Evolutionary conservation across 2,329 filamentous ascomycete genomes (phyloP).

Genomic region (Emergomyces pasteurianus): DNA sequence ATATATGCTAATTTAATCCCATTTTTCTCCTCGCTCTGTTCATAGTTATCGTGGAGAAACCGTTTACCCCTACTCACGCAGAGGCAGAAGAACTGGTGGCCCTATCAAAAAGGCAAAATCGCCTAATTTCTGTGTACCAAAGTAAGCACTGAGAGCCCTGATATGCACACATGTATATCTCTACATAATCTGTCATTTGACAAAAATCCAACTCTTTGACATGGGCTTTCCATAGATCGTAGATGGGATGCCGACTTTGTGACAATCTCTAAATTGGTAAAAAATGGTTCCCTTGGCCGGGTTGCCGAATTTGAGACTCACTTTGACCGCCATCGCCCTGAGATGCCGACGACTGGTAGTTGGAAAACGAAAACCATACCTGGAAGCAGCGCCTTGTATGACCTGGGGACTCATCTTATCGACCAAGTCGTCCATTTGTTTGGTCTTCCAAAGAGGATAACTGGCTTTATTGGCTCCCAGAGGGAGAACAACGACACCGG

Average conservation of each 20-base stretch:
- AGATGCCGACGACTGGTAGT: constrained; percentile 32
- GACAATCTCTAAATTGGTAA: constrained; percentile 53
- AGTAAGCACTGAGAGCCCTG: constrained; percentile 26
- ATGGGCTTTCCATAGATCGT: constrained; percentile 36
- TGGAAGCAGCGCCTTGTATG: constrained; percentile 58
- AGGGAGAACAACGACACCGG: constrained; percentile 43
- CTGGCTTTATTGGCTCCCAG: constrained; percentile 56
- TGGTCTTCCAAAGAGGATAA: constrained; percentile 55
- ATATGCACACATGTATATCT: background rate
- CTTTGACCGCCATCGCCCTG: constrained; percentile 62
- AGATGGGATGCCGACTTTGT: constrained; percentile 69
- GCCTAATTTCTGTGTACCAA: constrained; percentile 57
- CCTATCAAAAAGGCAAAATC: constrained; percentile 40
- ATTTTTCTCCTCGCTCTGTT: background rate
- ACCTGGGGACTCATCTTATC: constrained; percentile 63
- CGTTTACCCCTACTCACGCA: constrained; percentile 59
- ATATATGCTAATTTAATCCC: background rate
- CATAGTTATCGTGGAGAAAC: constrained; percentile 67
- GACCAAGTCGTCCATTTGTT: constrained; percentile 64
- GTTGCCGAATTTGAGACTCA: constrained; percentile 68
- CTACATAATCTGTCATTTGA: background rate
- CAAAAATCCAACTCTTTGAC: constrained; percentile 5
- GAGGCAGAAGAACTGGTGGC: constrained; percentile 54
- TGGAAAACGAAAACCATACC: constrained; percentile 60
- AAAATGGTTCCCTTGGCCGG: constrained; percentile 51